A percentile compares a stretch with the other conserved stretches of the same genome.
Conservation (phyloP, 768 basidiomycete species). For the Butyriboletus loyo region DNA sequence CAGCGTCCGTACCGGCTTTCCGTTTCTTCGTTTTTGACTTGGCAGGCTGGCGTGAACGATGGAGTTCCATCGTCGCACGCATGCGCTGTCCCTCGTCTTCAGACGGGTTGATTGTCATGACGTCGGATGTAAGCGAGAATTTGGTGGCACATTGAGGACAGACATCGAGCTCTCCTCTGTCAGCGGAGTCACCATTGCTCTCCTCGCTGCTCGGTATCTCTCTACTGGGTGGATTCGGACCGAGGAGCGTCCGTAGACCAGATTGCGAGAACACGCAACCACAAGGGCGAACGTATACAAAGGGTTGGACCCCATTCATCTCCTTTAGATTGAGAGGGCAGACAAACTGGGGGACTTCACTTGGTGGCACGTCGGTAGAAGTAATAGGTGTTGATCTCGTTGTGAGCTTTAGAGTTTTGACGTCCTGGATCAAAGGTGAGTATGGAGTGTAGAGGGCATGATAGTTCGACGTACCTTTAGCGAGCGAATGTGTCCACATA, state of each 20-base stretch:
- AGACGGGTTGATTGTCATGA: slow-evolving; percentile 67
- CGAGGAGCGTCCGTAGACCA: slow-evolving; percentile 60
- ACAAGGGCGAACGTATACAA: slow-evolving; percentile 82
- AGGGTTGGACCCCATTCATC: slow-evolving; percentile 89
- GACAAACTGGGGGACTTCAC: slow-evolving; percentile 68
- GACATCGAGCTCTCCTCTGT: slow-evolving; percentile 44
- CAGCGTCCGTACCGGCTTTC: slow-evolving; percentile 44
- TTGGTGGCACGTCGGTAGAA: slow-evolving; percentile 34
- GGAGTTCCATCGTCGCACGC: slow-evolving; percentile 52
- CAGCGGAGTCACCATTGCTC: slow-evolving; percentile 18
- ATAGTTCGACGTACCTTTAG: slow-evolving; percentile 63
- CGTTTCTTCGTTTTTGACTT: slow-evolving; percentile 60
- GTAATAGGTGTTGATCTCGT: slow-evolving; percentile 54
- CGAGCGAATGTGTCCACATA: slow-evolving; percentile 89
- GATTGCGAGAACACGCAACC: slow-evolving; percentile 91
- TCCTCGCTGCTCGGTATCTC: slow-evolving; percentile 24
- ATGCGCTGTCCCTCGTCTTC: slow-evolving; percentile 63
- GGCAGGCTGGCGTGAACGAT: slow-evolving; percentile 52
- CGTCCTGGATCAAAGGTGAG: slow-evolving; percentile 53
- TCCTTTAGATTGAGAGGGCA: slow-evolving; percentile 92
- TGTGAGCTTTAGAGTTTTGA: slow-evolving; percentile 80
- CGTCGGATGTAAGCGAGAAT: slow-evolving; percentile 54
- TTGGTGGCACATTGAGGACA: slow-evolving; percentile 79
- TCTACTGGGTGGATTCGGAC: slow-evolving; percentile 27
- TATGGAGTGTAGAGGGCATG: not conserved